phyloP scores from a whole-genome alignment of 2,329 filamentous ascomycete species.

The Lachnellula suecica region DNA sequence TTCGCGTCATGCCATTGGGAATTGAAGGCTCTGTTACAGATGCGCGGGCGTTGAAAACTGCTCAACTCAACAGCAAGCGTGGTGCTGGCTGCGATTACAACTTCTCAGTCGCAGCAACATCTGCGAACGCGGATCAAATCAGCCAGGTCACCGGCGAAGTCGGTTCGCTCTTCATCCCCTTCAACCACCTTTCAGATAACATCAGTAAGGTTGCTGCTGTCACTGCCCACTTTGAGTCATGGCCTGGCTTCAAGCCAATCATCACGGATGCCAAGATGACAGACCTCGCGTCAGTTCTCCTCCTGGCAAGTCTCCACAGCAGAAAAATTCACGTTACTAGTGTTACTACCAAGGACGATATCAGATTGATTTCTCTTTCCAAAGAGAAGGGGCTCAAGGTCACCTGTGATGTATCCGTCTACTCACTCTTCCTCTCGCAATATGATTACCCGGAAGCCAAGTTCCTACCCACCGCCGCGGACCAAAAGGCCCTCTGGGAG shows the following conservation, averaged over 20 bases:
- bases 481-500: constrained; percentile 74
- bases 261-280: constrained; percentile 79
- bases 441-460: constrained; percentile 67
- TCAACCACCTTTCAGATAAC: constrained; percentile 76
- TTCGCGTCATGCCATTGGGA: constrained; percentile 75
- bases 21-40: constrained; percentile 72
- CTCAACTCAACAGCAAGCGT: constrained; percentile 68
- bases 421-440: constrained; percentile 72
- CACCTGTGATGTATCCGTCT: constrained; percentile 80
- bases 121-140: constrained; percentile 72
- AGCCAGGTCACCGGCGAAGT: constrained; percentile 71
- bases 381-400: constrained; percentile 81
- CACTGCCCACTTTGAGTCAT: constrained; percentile 74
- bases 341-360: constrained; percentile 79
- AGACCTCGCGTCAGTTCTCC: constrained; percentile 76
- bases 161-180: constrained; percentile 78
- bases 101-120: constrained; percentile 73
- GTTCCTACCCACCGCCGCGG: constrained; percentile 63
- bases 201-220: constrained; percentile 82
- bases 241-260: constrained; percentile 77
- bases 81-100: constrained; percentile 77
- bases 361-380: constrained; percentile 72
- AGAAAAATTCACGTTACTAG: constrained; percentile 78
- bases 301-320: constrained; percentile 75
- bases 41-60: constrained; percentile 66